Evolutionary conservation across 768 basidiomycete genomes (phyloP).

Genomic region (Daedaleopsis nitida): DNA sequence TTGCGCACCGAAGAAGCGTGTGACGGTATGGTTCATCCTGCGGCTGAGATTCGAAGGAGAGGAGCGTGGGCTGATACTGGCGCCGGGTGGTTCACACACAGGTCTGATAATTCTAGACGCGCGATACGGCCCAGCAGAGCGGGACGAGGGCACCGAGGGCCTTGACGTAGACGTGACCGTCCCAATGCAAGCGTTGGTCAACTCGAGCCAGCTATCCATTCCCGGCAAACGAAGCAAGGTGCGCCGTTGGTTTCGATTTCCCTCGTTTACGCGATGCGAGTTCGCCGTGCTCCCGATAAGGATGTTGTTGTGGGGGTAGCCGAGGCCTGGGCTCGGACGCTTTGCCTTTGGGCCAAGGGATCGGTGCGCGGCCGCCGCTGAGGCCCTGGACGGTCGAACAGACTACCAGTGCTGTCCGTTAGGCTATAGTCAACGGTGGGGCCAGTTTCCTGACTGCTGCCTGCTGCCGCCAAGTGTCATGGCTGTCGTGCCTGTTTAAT

Average conservation of each 20-base stretch:
- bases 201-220: conserved; percentile 76
- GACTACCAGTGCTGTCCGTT: conserved; percentile 1
- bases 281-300: conserved; percentile 16
- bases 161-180: conserved; percentile 77
- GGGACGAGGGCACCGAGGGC: conserved; percentile 51
- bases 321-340: conserved; percentile 7
- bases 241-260: conserved; percentile 22
- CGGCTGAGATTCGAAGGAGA: conserved; percentile 6
- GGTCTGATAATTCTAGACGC: conserved; percentile 81
- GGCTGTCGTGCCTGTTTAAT: not conserved
- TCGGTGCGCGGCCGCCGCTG: conserved; percentile 13
- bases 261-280: conserved; percentile 1
- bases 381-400: conserved; percentile 9
- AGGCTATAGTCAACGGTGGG: conserved; percentile 10
- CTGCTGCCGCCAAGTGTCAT: not conserved
- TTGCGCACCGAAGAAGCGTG: conserved; percentile 62
- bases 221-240: conserved; percentile 79
- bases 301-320: conserved; percentile 7
- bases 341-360: conserved; percentile 3
- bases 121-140: conserved; percentile 62
- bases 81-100: conserved; percentile 31
- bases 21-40: conserved; percentile 50
- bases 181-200: conserved; percentile 80
- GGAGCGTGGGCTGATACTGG: conserved; percentile 9
- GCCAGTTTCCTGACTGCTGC: not conserved